Percentiles rank a stretch among this genome's conserved stretches.
phyloP scores from a whole-genome alignment of 108 stramenopile genomes.

The Skeletonema potamos region DNA sequence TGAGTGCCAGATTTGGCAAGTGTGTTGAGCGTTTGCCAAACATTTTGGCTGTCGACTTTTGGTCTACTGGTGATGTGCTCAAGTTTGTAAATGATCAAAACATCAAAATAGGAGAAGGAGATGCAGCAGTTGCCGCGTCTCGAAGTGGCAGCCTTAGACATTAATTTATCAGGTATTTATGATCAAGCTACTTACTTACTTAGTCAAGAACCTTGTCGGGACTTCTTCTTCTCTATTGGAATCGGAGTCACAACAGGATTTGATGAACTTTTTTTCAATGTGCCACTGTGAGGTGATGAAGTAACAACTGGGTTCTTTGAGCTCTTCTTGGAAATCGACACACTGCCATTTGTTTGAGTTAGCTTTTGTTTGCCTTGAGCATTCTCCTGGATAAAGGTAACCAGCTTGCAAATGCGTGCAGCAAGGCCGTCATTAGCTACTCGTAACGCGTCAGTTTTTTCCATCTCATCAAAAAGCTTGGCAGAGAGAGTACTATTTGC shows the following conservation, averaged over 20 bases:
- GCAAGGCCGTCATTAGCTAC: constrained; percentile 37
- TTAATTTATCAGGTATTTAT: background rate
- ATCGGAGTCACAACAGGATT: background rate
- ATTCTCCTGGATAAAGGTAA: constrained; percentile 36
- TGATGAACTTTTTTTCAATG: background rate
- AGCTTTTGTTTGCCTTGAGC: background rate
- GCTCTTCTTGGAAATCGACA: background rate
- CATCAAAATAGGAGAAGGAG: background rate
- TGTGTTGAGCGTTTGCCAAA: constrained; percentile 47
- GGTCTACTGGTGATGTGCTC: constrained; percentile 57
- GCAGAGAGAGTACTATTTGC: constrained; percentile 22
- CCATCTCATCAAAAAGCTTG: constrained; percentile 41
- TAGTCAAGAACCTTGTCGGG: background rate
- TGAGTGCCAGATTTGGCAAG: constrained; percentile 32
- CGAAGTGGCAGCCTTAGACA: background rate
- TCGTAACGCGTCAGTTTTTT: constrained; percentile 34
- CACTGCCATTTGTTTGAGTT: background rate
- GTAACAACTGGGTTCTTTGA: background rate
- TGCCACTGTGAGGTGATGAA: background rate
- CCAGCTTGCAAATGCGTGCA: constrained; percentile 39
- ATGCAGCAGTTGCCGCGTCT: background rate
- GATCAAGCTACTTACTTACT: background rate
- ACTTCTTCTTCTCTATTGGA: background rate
- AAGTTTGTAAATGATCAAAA: constrained; percentile 54
- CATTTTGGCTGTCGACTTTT: constrained; percentile 63